Percentiles rank a stretch among this genome's conserved stretches.
phyloP scores from a whole-genome alignment of 768 basidiomycete genomes.

The Pleurotus eryngii region DNA sequence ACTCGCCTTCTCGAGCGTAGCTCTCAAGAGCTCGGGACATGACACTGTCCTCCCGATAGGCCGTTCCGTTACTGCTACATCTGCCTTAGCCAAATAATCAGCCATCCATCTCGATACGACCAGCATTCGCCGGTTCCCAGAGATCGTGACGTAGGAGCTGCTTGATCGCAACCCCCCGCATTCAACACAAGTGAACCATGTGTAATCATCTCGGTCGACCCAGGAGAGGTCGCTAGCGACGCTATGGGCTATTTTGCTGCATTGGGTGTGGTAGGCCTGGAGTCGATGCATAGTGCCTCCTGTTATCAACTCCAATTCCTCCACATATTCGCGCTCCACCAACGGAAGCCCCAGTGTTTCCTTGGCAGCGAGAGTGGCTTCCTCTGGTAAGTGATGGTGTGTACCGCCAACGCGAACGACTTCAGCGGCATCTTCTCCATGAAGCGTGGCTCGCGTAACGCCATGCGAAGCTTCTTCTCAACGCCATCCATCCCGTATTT shows the following conservation, averaged over 20 bases:
- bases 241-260: conserved; percentile 30
- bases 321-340: conserved; percentile 17
- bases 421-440: conserved; percentile 34
- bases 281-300: conserved; percentile 38
- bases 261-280: conserved; percentile 37
- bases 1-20: background rate
- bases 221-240: conserved; percentile 20
- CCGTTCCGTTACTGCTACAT: background rate
- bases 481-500: conserved; percentile 52
- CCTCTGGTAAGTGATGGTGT: conserved; percentile 31
- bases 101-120: background rate
- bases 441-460: conserved; percentile 30
- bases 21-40: background rate
- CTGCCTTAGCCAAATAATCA: background rate
- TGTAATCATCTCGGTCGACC: conserved; percentile 27
- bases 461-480: conserved; percentile 25
- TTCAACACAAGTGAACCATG: conserved; percentile 26
- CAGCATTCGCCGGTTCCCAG: background rate
- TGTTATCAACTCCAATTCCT: conserved; percentile 39
- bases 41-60: background rate
- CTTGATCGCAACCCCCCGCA: conserved; percentile 13
- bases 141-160: background rate
- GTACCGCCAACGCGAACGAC: conserved; percentile 42
- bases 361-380: conserved; percentile 30
- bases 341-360: conserved; percentile 31